Evolutionary conservation across 176 grass and related monocot species (phyloP), one percentile per base, ranked within the genome.

Genomic region (Cymbopogon citratus): DNA sequence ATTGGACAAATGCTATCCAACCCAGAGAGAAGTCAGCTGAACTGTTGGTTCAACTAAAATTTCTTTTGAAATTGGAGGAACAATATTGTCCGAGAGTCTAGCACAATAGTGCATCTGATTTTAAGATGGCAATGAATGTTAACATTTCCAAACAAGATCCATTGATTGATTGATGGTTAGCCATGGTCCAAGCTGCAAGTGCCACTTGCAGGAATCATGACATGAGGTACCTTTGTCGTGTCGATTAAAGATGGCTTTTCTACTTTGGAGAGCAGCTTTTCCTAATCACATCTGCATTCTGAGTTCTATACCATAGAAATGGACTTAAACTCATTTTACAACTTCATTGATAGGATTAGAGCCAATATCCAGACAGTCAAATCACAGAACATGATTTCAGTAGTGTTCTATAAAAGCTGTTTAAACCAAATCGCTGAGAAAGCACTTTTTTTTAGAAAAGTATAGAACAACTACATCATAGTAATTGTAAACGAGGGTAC

Each of bases 161-260:
- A 60, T 19, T 38, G n/a, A 60, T 25, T n/a, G 63, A 60, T 19
- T 38, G n/a, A 60, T 25, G 56, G 63, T 78, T 81, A 89, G 57
- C 5, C 83, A 77, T 82, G 73, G 83, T 82, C 66, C 11, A 81
- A 86, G 66, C 66, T 85, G 73, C 57, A 73, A 57, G 40, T 69
- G 39, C 56, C 73, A 86, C 74, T 78, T 85, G 45, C 81, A 78
- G 69, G 52, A 80, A 75, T 27, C 70, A 85, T 85, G 75, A 54
- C 57, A 67, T 83, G n/a, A 82, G 83, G 73, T 89, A 78, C 78
- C 78, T 90, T 74, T 62, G 27, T 86, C 31, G 60, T 28, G 85
- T 82, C 38, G 5, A 85, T 90, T 73, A 73, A 78, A 82, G 79
- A 86, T 40, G 79, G 57, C 39, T 86, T 82, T 81, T 82, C 79